These are phyloP conservation scores for Gossypium rotundifolium DNA, from an alignment of 345 rosid genomes.

Conservation along the genomic window DNA sequence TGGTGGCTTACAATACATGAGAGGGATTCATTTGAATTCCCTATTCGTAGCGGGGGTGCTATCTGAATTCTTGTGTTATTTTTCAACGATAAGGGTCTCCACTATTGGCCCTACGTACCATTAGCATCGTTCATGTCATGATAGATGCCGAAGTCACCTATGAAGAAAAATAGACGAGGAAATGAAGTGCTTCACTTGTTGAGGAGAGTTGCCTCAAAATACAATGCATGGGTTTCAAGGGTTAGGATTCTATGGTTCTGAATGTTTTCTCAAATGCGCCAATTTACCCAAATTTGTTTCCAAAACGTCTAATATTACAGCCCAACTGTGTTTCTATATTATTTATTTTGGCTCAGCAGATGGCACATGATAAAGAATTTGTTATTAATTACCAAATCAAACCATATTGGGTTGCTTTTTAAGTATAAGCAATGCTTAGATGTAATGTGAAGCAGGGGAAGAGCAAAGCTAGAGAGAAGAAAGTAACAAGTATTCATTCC, in stretches of 20 bases:
- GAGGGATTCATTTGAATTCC: too few relatives aligned
- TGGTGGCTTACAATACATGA: too few relatives aligned
- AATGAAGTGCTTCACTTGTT: too few relatives aligned
- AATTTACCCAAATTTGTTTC: neutral
- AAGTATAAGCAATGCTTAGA: neutral
- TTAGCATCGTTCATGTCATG: neutral
- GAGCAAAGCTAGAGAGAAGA: neutral
- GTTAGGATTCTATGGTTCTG: constrained; percentile 4
- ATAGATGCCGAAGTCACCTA: too few relatives aligned
- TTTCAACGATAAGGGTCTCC: too few relatives aligned
- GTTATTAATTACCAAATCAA: neutral
- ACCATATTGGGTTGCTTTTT: neutral
- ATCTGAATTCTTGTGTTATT: neutral
- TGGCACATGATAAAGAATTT: constrained; percentile 21
- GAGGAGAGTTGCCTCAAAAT: neutral
- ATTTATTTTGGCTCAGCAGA: constrained; percentile 13
- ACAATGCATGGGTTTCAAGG: neutral
- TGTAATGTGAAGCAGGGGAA: neutral
- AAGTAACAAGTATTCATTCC: neutral
- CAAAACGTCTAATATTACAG: constrained; percentile 20
- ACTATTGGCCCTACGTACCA: neutral
- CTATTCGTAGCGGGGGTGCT: neutral
- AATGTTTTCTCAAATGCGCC: neutral
- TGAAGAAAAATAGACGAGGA: too few relatives aligned
- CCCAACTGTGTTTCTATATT: constrained; percentile 8